Percentiles rank a stretch among this genome's conserved stretches.
Evolutionary conservation across 345 rosid genomes (phyloP).

Genomic region (Gossypium rotundifolium): DNA sequence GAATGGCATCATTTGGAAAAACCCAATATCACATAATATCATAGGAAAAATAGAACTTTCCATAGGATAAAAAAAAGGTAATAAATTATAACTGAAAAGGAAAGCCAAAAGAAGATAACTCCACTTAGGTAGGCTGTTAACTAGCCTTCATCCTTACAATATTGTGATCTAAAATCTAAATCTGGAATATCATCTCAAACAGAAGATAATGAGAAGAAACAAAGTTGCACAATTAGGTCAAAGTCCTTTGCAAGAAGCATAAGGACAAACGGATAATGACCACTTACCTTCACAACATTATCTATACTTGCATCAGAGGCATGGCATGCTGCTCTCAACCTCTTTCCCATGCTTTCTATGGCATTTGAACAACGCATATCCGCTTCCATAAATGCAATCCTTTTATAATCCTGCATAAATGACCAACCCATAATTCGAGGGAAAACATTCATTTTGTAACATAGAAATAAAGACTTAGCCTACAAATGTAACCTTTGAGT

Average conservation of each 20-base stretch:
- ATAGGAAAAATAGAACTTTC: not conserved
- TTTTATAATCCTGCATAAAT: constrained; percentile 68
- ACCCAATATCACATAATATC: not conserved
- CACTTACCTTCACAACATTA: constrained; percentile 63
- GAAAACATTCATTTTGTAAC: not conserved
- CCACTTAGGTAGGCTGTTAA: not conserved
- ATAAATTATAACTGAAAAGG: not conserved
- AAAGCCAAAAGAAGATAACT: not conserved
- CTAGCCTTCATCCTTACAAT: not conserved
- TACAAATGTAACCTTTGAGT: not conserved
- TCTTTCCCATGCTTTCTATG: constrained; percentile 85
- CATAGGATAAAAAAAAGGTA: not conserved
- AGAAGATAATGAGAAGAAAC: not conserved
- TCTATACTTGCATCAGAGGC: constrained; percentile 74
- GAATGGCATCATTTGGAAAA: not conserved
- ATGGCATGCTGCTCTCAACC: constrained; percentile 88
- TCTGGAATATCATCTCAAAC: not conserved
- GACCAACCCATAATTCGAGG: not conserved
- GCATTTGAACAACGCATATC: constrained; percentile 63
- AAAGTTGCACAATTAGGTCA: not conserved
- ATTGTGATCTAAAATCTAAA: not conserved
- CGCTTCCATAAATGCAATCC: constrained; percentile 80
- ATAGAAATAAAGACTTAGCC: not conserved
- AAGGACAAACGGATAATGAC: not conserved
- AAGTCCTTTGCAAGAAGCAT: not conserved